Base-by-base conservation (phyloP, 2,329 filamentous ascomycete genomes). In the Sphaerulina musiva region DNA sequence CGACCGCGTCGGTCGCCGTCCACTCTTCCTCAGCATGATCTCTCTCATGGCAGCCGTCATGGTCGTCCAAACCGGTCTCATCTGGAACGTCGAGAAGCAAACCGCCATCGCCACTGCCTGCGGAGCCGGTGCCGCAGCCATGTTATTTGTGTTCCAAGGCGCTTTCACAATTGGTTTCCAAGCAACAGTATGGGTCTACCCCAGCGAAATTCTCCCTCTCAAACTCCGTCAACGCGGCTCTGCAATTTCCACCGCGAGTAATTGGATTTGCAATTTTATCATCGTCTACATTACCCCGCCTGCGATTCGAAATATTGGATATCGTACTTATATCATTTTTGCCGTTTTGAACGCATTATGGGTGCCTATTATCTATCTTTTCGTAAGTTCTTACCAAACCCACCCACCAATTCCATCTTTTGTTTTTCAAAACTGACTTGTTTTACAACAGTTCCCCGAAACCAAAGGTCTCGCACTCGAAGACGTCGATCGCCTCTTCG, bases 401-500 rank as follows among this genome's bases (percentile, higher is more conserved):
- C 12, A 36, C n/a, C n/a, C n/a, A n/a, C n/a, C n/a, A n/a, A n/a
- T n/a, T n/a, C n/a, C n/a, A n/a, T n/a, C n/a, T n/a, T n/a, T n/a
- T n/a, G n/a, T n/a, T n/a, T n/a, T n/a, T n/a, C n/a, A n/a, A n/a
- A n/a, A n/a, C n/a, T n/a, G n/a, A n/a, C n/a, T n/a, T n/a, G n/a
- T n/a, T n/a, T n/a, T n/a, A n/a, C n/a, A n/a, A n/a, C n/a, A n/a
- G n/a, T 82, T 80, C 66, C 80, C 80, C 0, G 80, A 83, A 63
- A 83, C 80, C 2, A 79, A 79, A 8, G 77, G 76, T 53, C 62
- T 65, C 40, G 70, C 68, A 11, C 74, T 87, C 32, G 84, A 87
- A 68, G 84, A 87, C 66, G 82, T 88, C 69, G 84, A 88, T 63
- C 76, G 80, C 54, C 83, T 87, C 60, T 85, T 86, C 73, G 66